Conservation (phyloP, 2,329 filamentous ascomycete species). For the Domatiomyces globalis region DNA sequence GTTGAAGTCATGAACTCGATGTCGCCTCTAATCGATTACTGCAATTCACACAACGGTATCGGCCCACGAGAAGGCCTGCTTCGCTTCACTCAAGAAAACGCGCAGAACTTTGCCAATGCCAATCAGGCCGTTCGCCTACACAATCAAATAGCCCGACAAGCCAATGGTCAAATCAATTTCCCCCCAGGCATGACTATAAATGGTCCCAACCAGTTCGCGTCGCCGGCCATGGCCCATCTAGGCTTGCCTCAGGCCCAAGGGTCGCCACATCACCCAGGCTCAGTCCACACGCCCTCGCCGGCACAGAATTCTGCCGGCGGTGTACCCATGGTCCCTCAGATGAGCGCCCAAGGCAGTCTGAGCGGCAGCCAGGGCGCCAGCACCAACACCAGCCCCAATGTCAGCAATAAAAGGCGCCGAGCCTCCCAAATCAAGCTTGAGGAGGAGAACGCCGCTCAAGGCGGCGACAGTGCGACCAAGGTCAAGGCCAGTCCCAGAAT, state of each 20-base stretch:
- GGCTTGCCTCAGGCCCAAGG: conserved; percentile 34
- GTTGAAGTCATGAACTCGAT: conserved; percentile 53
- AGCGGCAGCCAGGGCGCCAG: conserved; percentile 38
- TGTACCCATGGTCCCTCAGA: conserved; percentile 42
- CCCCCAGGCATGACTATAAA: conserved; percentile 30
- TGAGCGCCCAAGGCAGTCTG: conserved; percentile 40
- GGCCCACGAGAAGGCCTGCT: conserved; percentile 42
- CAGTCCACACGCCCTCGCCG: conserved; percentile 33
- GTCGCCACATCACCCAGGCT: conserved; percentile 38
- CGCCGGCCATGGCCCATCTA: conserved; percentile 43
- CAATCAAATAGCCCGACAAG: conserved; percentile 14
- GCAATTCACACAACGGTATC: conserved; percentile 38
- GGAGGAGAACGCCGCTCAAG: conserved; percentile 39
- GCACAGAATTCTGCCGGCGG: conserved; percentile 34
- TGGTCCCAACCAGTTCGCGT: conserved; percentile 41
- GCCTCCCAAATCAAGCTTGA: conserved; percentile 47
- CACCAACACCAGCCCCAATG: conserved; percentile 49
- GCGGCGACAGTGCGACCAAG: conserved; percentile 27
- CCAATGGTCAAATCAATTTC: conserved; percentile 16
- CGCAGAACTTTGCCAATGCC: conserved; percentile 20
- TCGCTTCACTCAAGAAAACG: conserved; percentile 33
- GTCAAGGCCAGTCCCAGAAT: conserved; percentile 35
- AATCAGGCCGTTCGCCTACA: conserved; percentile 9
- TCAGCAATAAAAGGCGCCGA: conserved; percentile 43
- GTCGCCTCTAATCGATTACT: conserved; percentile 45